These are phyloP conservation scores for Orbilia brochopaga DNA, from an alignment of 2,329 filamentous ascomycete species.

Conservation along the genomic window DNA sequence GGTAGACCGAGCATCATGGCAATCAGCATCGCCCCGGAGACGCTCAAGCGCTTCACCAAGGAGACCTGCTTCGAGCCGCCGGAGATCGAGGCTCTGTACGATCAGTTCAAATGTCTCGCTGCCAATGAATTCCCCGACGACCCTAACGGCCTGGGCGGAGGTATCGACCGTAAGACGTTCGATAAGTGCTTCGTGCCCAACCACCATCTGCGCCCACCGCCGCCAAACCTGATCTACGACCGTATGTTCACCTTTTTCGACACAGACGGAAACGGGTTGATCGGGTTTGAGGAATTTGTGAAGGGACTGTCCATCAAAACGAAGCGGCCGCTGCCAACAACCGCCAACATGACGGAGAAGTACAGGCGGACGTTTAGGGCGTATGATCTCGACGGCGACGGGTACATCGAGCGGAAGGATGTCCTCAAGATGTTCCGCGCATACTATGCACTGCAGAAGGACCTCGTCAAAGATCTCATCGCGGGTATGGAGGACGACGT, in stretches of 20 bases:
- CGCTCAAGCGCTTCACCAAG: slow-evolving; percentile 72
- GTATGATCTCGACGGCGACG: slow-evolving; percentile 89
- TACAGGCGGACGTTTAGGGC: slow-evolving; percentile 79
- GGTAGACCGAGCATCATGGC: slow-evolving; percentile 78
- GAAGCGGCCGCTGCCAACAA: slow-evolving; percentile 63
- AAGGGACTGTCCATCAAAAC: slow-evolving; percentile 74
- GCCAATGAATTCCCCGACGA: slow-evolving; percentile 83
- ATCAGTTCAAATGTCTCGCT: slow-evolving; percentile 94
- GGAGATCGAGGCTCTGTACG: slow-evolving; percentile 91
- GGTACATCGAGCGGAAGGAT: slow-evolving; percentile 82
- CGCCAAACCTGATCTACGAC: slow-evolving; percentile 90
- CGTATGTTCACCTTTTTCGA: slow-evolving; percentile 98
- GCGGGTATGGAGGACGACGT: slow-evolving; percentile 78
- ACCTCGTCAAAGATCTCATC: slow-evolving; percentile 83
- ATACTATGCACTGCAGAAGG: slow-evolving; percentile 87
- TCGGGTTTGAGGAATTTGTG: slow-evolving; percentile 91
- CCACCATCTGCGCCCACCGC: slow-evolving; percentile 76
- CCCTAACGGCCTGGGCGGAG: slow-evolving; percentile 75
- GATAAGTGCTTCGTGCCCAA: slow-evolving; percentile 86
- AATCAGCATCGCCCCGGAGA: slow-evolving; percentile 68
- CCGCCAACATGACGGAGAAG: slow-evolving; percentile 71
- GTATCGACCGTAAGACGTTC: slow-evolving; percentile 91
- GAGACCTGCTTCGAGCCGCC: slow-evolving; percentile 78
- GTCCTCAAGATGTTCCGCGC: slow-evolving; percentile 90
- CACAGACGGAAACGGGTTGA: slow-evolving; percentile 82